phyloP scores from a whole-genome alignment of 1,284 basidiomycete genomes.

The Puccinia hordei region DNA sequence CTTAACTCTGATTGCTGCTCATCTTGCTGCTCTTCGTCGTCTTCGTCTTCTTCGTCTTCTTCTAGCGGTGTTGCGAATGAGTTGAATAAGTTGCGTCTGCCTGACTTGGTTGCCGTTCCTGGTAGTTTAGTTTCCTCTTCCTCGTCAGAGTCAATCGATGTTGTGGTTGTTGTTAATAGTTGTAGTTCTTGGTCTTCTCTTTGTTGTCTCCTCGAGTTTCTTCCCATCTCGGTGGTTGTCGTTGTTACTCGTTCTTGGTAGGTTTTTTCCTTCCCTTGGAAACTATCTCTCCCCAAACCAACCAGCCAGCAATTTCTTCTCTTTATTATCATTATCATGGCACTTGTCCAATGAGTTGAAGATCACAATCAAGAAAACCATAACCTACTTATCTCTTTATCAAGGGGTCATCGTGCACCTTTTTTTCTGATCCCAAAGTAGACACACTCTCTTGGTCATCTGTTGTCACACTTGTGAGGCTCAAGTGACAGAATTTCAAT shows the following conservation, averaged over 20 bases:
- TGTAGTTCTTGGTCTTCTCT: conserved; percentile 16
- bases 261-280: background rate
- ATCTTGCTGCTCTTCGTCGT: background rate
- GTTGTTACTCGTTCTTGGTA: background rate
- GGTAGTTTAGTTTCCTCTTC: background rate
- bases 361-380: no score
- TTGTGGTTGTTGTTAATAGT: background rate
- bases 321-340: no score
- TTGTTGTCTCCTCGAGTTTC: conserved; percentile 30
- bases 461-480: no score
- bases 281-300: no score
- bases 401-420: no score
- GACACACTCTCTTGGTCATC: no score
- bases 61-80: conserved; percentile 20
- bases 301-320: no score
- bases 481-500: no score
- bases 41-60: conserved; percentile 1
- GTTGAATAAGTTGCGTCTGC: conserved; percentile 20
- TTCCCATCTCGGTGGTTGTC: conserved; percentile 5
- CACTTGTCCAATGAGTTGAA: no score
- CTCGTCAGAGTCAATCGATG: background rate
- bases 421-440: no score
- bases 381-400: no score
- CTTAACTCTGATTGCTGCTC: background rate
- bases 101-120: background rate